These are phyloP conservation scores for Skeletonema tropicum DNA, from an alignment of 108 stramenopile species.

Conservation along the genomic window DNA sequence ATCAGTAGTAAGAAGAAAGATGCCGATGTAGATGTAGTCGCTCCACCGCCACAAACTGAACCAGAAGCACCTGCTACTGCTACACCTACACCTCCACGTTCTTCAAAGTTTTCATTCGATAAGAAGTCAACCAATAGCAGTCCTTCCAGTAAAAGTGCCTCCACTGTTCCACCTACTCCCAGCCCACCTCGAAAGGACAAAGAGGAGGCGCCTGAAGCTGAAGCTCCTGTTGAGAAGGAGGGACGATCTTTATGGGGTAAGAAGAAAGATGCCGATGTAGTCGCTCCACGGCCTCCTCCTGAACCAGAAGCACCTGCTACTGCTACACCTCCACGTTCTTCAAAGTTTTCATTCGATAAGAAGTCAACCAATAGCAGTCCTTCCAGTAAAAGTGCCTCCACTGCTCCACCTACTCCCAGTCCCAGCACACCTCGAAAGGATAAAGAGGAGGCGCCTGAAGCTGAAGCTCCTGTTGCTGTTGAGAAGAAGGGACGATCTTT, in stretches of 20 bases:
- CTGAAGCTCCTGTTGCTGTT: too few species aligned
- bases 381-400: not conserved
- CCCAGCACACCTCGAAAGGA: not conserved
- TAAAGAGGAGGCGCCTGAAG: not conserved
- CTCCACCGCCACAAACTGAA: not conserved
- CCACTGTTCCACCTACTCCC: not conserved
- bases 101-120: not conserved
- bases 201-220: not conserved
- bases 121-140: not conserved
- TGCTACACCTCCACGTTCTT: not conserved
- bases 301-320: not conserved
- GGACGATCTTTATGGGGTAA: not conserved
- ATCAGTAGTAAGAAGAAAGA: conserved; percentile 5
- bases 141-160: not conserved
- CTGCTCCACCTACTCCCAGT: conserved; percentile 5
- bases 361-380: not conserved
- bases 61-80: not conserved
- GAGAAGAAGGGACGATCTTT: not conserved
- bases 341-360: not conserved
- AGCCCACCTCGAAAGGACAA: not conserved
- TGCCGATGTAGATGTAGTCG: not conserved
- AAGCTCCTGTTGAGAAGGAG: too few species aligned
- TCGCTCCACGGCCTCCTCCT: not conserved
- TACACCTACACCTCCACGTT: conserved; percentile 1
- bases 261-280: not conserved